Percentiles rank a stretch among this genome's conserved stretches.
Conservation (phyloP, 192 early-diverging fungal genomes). For the Chytriomyces sp. region DNA sequence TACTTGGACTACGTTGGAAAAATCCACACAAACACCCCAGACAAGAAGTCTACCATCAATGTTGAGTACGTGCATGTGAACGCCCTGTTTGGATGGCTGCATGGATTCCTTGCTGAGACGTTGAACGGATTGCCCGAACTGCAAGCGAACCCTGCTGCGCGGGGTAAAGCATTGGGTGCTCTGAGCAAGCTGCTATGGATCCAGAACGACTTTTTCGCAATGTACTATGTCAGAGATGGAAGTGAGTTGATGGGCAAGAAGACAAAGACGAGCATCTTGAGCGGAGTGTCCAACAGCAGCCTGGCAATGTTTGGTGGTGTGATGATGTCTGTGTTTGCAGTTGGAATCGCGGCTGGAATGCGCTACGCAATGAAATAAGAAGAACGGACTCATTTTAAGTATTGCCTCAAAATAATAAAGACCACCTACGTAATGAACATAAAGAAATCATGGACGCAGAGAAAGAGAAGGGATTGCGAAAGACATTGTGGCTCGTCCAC, state of each 20-base stretch:
- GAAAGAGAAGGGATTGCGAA: too few relatives aligned
- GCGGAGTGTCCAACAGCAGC: too few relatives aligned
- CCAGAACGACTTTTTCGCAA: constrained; percentile 81
- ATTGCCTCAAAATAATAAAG: too few relatives aligned
- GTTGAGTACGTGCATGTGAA: constrained; percentile 85
- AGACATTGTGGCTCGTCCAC: too few relatives aligned
- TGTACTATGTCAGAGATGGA: constrained; percentile 73
- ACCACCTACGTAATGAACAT: too few relatives aligned
- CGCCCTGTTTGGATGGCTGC: constrained; percentile 70
- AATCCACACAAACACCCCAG: constrained; percentile 76
- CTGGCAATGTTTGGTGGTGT: too few relatives aligned
- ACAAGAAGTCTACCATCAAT: constrained; percentile 77
- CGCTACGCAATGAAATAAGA: too few relatives aligned
- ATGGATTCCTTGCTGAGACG: constrained; percentile 55
- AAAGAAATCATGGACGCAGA: too few relatives aligned
- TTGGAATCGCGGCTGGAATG: too few relatives aligned
- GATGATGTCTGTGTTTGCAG: too few relatives aligned
- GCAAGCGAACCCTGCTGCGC: constrained; percentile 23
- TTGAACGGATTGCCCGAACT: constrained; percentile 54
- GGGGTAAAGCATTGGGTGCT: constrained; percentile 51
- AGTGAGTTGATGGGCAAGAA: constrained; percentile 21
- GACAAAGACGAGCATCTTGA: background rate
- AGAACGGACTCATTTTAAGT: too few relatives aligned
- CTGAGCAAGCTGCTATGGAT: constrained; percentile 85
- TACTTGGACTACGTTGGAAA: constrained; percentile 80